These are phyloP conservation scores for Rhodosporidiobolus sp. DNA, from an alignment of 768 basidiomycete genomes.

Conservation along the genomic window DNA sequence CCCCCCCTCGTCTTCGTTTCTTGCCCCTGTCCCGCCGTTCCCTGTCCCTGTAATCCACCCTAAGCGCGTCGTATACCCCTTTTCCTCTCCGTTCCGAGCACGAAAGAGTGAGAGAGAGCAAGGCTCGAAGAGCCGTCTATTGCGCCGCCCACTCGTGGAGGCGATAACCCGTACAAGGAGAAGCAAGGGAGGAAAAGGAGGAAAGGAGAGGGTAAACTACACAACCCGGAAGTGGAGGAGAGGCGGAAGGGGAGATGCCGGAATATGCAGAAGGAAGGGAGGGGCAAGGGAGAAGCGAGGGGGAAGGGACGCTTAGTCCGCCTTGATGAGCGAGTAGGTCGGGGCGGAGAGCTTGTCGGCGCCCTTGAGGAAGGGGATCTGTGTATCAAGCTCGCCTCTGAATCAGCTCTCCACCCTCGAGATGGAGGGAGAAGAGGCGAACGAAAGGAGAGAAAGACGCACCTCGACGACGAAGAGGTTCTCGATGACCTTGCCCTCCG, in stretches of 20 bases:
- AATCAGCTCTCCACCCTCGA: slow-evolving; percentile 51
- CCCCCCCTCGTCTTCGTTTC: too few species aligned
- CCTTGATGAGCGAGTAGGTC: slow-evolving; percentile 82
- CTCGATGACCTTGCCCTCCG: slow-evolving; percentile 79
- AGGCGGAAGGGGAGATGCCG: background rate
- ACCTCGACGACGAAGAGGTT: slow-evolving; percentile 89
- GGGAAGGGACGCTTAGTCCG: slow-evolving; percentile 46
- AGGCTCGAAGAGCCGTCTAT: too few species aligned
- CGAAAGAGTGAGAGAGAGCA: too few species aligned
- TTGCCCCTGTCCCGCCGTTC: too few species aligned
- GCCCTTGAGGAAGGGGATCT: slow-evolving; percentile 62
- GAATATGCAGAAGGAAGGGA: background rate
- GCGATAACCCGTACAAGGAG: too few species aligned
- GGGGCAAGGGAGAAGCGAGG: background rate
- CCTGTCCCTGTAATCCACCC: too few species aligned
- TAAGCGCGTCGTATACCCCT: too few species aligned
- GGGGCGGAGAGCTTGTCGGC: slow-evolving; percentile 76
- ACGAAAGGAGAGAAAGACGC: background rate
- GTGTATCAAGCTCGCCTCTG: background rate
- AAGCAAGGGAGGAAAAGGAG: background rate
- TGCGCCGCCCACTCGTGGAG: too few species aligned
- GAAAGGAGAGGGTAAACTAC: background rate
- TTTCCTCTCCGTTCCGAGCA: too few species aligned
- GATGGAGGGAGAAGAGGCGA: background rate
- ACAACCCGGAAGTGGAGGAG: background rate